Evolutionary conservation across 768 basidiomycete genomes (phyloP).

Genomic region (Trametes cubensis): DNA sequence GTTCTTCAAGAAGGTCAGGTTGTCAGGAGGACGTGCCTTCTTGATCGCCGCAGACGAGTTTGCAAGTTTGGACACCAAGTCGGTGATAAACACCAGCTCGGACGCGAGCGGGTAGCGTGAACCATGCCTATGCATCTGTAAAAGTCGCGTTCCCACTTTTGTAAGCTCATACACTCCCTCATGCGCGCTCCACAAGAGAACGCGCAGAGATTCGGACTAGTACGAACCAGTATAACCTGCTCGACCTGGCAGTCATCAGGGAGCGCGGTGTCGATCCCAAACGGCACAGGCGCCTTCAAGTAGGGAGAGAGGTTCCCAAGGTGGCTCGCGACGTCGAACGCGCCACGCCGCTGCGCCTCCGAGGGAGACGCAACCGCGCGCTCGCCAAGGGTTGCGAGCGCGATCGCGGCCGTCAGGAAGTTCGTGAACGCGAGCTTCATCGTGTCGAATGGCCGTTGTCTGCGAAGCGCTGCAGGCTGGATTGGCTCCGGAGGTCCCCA

Average conservation of each 20-base stretch:
- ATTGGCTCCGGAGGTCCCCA: too few species aligned
- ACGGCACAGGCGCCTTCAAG: constrained; percentile 34
- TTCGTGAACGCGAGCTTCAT: constrained; percentile 17
- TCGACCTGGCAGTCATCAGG: constrained; percentile 43
- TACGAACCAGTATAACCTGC: constrained; percentile 42
- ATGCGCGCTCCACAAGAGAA: too few species aligned
- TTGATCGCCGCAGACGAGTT: constrained; percentile 30
- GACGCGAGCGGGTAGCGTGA: constrained; percentile 41
- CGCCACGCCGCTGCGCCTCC: neutral
- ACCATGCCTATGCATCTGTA: constrained; percentile 47
- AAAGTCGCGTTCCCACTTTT: neutral
- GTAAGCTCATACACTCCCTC: neutral
- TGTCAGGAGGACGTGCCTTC: constrained; percentile 35
- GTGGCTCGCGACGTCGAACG: constrained; percentile 23
- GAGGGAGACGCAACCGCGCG: constrained; percentile 3
- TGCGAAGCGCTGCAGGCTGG: neutral
- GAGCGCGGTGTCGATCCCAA: constrained; percentile 34
- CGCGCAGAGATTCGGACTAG: neutral
- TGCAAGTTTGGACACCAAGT: constrained; percentile 38
- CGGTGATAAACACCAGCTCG: constrained; percentile 36
- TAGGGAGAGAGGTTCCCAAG: constrained; percentile 45
- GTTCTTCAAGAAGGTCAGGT: constrained; percentile 41
- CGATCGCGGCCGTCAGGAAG: constrained; percentile 9
- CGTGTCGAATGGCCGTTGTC: neutral
- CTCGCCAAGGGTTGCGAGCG: constrained; percentile 3